These are phyloP conservation scores for Aspergillus funiculosus DNA, from an alignment of 495 filamentous ascomycete species.

Conservation along the genomic window DNA sequence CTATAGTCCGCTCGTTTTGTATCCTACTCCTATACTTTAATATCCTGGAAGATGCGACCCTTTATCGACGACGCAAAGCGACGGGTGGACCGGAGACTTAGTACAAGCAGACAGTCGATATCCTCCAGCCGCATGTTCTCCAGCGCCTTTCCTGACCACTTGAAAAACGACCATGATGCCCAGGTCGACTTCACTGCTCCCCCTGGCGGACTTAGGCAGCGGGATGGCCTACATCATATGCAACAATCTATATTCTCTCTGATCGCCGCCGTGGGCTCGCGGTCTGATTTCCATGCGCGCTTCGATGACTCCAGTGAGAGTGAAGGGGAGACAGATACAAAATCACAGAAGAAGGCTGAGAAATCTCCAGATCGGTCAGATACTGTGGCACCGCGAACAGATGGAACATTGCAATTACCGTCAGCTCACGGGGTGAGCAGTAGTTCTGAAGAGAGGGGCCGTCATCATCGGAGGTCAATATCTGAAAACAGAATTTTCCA, in stretches of 20 bases:
- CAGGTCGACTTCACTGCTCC: constrained; percentile 70
- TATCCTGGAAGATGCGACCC: constrained; percentile 29
- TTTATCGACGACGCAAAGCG: constrained; percentile 30
- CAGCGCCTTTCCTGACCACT: constrained; percentile 70
- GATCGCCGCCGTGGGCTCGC: constrained; percentile 83
- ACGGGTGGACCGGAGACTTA: constrained; percentile 29
- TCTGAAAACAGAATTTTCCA: constrained; percentile 58
- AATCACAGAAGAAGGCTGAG: constrained; percentile 4
- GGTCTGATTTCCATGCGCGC: constrained; percentile 68
- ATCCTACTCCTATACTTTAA: constrained; percentile 6
- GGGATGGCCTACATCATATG: constrained; percentile 58
- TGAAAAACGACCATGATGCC: constrained; percentile 66
- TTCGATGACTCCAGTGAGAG: constrained; percentile 84
- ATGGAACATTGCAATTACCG: constrained; percentile 2
- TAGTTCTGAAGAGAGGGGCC: constrained; percentile 27
- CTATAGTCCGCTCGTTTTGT: constrained; percentile 5
- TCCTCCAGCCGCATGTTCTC: constrained; percentile 48
- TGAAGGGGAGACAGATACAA: constrained; percentile 50
- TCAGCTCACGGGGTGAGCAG: constrained; percentile 1
- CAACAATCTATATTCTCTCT: constrained; percentile 93
- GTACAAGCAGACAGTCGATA: constrained; percentile 31
- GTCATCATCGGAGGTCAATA: constrained; percentile 49
- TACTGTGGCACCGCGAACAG: constrained; percentile 9
- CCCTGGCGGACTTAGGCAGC: constrained; percentile 27
- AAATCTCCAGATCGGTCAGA: constrained; percentile 14